Percentiles rank a stretch among this genome's conserved stretches.
These are phyloP conservation scores for Nitzschia sp. DNA, from an alignment of 108 stramenopile species.

Conservation along the genomic window DNA sequence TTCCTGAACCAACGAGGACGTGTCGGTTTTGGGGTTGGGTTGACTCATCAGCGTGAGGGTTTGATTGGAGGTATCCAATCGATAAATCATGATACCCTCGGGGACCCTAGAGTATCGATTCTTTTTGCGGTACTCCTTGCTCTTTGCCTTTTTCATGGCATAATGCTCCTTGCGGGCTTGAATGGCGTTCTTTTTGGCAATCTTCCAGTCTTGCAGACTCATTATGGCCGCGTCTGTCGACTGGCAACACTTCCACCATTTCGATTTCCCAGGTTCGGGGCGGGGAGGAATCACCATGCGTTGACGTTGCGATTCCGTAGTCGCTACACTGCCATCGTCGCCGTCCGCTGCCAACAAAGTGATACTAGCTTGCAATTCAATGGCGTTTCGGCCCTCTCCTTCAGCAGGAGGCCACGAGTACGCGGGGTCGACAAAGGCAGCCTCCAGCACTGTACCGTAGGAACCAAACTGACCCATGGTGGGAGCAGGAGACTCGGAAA, in stretches of 20 bases:
- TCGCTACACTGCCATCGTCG: slow-evolving; percentile 39
- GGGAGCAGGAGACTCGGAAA: neutral
- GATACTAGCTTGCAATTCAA: slow-evolving; percentile 75
- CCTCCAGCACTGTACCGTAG: slow-evolving; percentile 74
- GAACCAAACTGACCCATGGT: slow-evolving; percentile 13
- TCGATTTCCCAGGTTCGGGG: slow-evolving; percentile 10
- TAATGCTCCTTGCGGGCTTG: slow-evolving; percentile 38
- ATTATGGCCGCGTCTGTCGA: slow-evolving; percentile 36
- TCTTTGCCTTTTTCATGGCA: slow-evolving; percentile 19
- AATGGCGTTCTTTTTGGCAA: slow-evolving; percentile 40
- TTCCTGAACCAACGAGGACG: slow-evolving; percentile 30
- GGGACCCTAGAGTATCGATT: slow-evolving; percentile 67
- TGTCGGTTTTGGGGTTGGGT: slow-evolving; percentile 61
- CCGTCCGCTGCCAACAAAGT: slow-evolving; percentile 43
- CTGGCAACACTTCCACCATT: slow-evolving; percentile 28
- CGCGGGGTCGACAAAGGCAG: slow-evolving; percentile 86
- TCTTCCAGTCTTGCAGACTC: slow-evolving; percentile 30
- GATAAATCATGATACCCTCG: slow-evolving; percentile 82
- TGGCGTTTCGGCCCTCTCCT: slow-evolving; percentile 75
- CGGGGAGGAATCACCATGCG: slow-evolving; percentile 46
- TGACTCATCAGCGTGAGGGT: slow-evolving; percentile 58
- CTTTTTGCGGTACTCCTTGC: slow-evolving; percentile 35
- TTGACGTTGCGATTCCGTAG: slow-evolving; percentile 38
- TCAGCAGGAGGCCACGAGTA: slow-evolving; percentile 80
- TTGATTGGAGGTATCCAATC: slow-evolving; percentile 69